Conservation (phyloP, 2,329 filamentous ascomycete species). For the Venturia oleaginea region DNA sequence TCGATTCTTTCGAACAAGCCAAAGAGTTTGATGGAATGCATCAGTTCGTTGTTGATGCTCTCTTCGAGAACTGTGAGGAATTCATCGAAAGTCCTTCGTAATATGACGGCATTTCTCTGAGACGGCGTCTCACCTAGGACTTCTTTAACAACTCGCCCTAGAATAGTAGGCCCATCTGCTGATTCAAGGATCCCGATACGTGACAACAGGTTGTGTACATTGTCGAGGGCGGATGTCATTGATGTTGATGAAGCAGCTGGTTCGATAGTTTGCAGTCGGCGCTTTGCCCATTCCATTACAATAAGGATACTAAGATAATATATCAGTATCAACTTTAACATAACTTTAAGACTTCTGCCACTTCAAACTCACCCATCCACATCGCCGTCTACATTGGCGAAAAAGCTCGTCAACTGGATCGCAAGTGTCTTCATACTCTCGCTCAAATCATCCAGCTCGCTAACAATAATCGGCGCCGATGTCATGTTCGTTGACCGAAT, state of each 20-base stretch:
- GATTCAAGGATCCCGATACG: constrained; percentile 39
- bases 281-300: constrained; percentile 92
- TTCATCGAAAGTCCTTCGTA: constrained; percentile 81
- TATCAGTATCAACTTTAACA: background rate
- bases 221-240: constrained; percentile 69
- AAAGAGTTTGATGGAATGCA: constrained; percentile 71
- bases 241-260: constrained; percentile 39
- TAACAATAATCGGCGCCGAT: constrained; percentile 75
- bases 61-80: constrained; percentile 84
- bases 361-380: constrained; percentile 59
- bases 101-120: constrained; percentile 68
- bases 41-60: constrained; percentile 74
- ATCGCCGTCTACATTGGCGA: constrained; percentile 86
- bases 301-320: constrained; percentile 59
- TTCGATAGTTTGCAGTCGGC: constrained; percentile 59
- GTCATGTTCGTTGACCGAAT: constrained; percentile 86
- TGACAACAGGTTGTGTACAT: constrained; percentile 69
- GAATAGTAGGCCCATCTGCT: constrained; percentile 48
- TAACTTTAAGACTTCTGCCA: background rate
- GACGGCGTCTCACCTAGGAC: constrained; percentile 73
- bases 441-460: constrained; percentile 74
- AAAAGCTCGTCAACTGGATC: constrained; percentile 81
- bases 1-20: constrained; percentile 88
- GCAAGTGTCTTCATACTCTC: constrained; percentile 78
- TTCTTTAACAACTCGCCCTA: constrained; percentile 60